These are phyloP conservation scores for Ambrosia trifida DNA, from an alignment of 129 eudicot species.

Conservation along the genomic window DNA sequence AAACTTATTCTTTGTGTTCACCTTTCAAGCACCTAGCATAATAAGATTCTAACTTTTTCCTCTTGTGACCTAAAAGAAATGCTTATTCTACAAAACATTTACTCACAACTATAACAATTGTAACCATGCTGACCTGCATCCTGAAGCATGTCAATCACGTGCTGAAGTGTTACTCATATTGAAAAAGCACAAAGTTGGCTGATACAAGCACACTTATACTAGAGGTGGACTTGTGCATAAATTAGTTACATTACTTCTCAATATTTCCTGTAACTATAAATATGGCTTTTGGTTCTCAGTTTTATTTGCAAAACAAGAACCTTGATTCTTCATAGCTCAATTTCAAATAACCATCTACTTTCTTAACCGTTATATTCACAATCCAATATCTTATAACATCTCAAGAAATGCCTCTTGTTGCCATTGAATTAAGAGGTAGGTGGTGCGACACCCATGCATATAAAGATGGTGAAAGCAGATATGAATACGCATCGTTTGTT, in stretches of 20 bases:
- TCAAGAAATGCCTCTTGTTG: constrained; percentile 26
- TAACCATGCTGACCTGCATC: constrained; percentile 1
- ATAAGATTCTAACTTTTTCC: neutral
- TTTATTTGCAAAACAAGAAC: constrained; percentile 11
- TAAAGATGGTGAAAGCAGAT: constrained; percentile 27
- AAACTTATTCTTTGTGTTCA: neutral
- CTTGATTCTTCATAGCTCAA: neutral
- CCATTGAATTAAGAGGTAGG: constrained; percentile 4
- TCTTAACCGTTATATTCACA: neutral
- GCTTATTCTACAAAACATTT: neutral
- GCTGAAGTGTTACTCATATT: neutral
- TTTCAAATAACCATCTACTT: neutral
- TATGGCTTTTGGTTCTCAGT: neutral
- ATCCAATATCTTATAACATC: neutral
- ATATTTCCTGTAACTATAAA: constrained; percentile 17
- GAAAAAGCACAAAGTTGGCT: constrained; percentile 20
- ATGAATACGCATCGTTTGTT: constrained; percentile 25
- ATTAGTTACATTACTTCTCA: neutral
- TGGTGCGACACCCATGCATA: constrained; percentile 36
- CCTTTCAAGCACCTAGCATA: neutral
- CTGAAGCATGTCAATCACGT: neutral
- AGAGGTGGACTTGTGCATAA: constrained; percentile 14
- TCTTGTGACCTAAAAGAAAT: neutral
- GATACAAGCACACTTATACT: constrained; percentile 32
- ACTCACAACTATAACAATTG: neutral